These are phyloP conservation scores for Lodderomyces parapsilosis DNA, from an alignment of 1,139 yeast species.

Conservation along the genomic window DNA sequence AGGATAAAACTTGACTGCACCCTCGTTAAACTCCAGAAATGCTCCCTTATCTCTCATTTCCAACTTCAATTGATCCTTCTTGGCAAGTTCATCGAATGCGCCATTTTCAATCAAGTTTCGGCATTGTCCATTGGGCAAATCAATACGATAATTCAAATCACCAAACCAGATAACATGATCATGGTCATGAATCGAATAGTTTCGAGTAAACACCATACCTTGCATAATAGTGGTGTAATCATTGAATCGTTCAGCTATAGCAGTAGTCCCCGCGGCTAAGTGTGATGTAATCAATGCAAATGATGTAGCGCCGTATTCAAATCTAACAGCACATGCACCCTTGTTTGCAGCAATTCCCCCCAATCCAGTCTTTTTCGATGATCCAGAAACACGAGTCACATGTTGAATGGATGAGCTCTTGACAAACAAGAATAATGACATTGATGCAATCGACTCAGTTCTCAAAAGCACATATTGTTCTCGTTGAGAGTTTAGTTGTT, in stretches of 20 bases:
- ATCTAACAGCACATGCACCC: constrained; percentile 87
- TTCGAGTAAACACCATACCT: constrained; percentile 76
- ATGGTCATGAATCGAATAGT: constrained; percentile 70
- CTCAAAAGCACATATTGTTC: constrained; percentile 40
- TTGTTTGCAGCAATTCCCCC: constrained; percentile 93
- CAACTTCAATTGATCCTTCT: constrained; percentile 75
- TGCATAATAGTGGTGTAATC: constrained; percentile 80
- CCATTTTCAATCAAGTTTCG: constrained; percentile 51
- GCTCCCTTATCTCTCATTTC: constrained; percentile 72
- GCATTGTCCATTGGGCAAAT: constrained; percentile 73
- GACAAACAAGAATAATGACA: constrained; percentile 39
- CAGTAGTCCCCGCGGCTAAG: constrained; percentile 88
- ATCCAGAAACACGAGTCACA: constrained; percentile 75
- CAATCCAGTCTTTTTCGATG: constrained; percentile 81
- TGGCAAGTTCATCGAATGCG: constrained; percentile 53
- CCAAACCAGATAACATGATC: constrained; percentile 94
- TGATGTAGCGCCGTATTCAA: constrained; percentile 72
- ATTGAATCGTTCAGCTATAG: constrained; percentile 81
- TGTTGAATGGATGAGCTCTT: constrained; percentile 51
- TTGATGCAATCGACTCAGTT: constrained; percentile 46
- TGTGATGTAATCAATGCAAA: constrained; percentile 89
- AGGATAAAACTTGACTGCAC: constrained; percentile 75
- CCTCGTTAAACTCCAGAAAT: constrained; percentile 82
- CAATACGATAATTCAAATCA: constrained; percentile 87
- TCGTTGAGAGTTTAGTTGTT: constrained; percentile 49